phyloP scores from a whole-genome alignment of 139 green algal species.

The Desmodesmus armatus region DNA sequence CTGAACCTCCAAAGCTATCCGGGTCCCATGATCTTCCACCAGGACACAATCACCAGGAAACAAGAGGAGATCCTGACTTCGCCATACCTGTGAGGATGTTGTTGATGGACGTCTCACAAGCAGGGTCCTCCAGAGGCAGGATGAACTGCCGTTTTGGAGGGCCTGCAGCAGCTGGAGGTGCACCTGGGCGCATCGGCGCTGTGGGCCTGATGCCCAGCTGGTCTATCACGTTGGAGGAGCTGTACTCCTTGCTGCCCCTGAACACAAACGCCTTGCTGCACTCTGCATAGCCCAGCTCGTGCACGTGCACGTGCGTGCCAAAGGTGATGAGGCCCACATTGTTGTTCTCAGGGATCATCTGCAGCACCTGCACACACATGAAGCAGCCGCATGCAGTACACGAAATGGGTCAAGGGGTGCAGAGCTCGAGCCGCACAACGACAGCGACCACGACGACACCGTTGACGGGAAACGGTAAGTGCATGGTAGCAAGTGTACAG shows the following conservation, averaged over 20 bases:
- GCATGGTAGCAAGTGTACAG: too few species aligned
- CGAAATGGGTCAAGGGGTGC: neutral
- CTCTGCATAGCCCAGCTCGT: conserved; percentile 96
- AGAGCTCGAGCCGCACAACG: neutral
- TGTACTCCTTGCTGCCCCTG: conserved; percentile 92
- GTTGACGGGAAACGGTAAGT: neutral
- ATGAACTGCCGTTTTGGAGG: conserved; percentile 52
- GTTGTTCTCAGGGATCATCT: conserved; percentile 79
- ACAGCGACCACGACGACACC: neutral
- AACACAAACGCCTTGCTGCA: conserved; percentile 96
- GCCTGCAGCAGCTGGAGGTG: conserved; percentile 2
- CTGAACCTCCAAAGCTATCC: too few species aligned
- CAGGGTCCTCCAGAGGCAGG: conserved; percentile 76
- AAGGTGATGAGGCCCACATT: conserved; percentile 93
- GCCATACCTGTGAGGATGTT: conserved; percentile 90
- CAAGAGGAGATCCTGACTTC: neutral
- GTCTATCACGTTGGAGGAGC: conserved; percentile 62
- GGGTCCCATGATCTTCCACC: too few species aligned
- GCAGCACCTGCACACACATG: conserved; percentile 49
- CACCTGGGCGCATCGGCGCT: conserved; percentile 12
- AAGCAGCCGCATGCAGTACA: neutral
- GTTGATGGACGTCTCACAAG: conserved; percentile 95
- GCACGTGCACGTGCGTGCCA: conserved; percentile 96
- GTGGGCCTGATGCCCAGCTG: conserved; percentile 80
- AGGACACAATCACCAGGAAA: too few species aligned